A percentile compares a stretch with the other conserved stretches of the same genome.
These are phyloP conservation scores for Capsicum rhomboideum DNA, from an alignment of 257 asterid species.

Conservation along the genomic window DNA sequence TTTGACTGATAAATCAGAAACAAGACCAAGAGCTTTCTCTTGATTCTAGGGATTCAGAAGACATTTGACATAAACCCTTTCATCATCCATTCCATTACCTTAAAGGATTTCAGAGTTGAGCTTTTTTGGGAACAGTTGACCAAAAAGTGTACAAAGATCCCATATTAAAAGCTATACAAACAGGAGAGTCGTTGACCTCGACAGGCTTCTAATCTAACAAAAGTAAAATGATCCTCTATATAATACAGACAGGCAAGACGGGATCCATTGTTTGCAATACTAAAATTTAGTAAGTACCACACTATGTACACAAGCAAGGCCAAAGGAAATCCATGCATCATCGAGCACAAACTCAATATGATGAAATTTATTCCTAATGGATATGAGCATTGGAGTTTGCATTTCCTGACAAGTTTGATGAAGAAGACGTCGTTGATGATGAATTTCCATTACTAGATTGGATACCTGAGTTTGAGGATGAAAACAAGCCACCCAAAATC, in stretches of 20 bases:
- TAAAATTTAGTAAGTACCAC: not conserved
- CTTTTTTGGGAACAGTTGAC: not conserved
- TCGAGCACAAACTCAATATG: conserved; percentile 1
- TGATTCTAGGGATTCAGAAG: not conserved
- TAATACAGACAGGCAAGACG: not conserved
- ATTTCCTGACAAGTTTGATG: conserved; percentile 15
- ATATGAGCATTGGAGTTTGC: conserved; percentile 23
- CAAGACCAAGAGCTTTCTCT: not conserved
- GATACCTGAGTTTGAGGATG: conserved; percentile 23
- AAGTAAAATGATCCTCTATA: not conserved
- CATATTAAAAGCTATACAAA: conserved; percentile 2
- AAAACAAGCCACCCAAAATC: conserved; percentile 66
- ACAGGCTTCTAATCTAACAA: not conserved
- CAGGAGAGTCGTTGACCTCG: not conserved
- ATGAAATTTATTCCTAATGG: conserved; percentile 26
- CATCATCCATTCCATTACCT: not conserved
- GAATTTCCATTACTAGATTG: conserved; percentile 29
- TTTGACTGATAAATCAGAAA: not conserved
- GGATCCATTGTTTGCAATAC: not conserved
- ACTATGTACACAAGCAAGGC: conserved; percentile 1
- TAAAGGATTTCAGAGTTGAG: not conserved
- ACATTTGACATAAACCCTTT: not conserved
- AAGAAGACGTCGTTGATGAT: conserved; percentile 11
- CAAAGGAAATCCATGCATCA: not conserved
- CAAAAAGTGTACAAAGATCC: not conserved